Base-by-base conservation (phyloP, 768 basidiomycete genomes). In the Albatrellus ellisii region DNA sequence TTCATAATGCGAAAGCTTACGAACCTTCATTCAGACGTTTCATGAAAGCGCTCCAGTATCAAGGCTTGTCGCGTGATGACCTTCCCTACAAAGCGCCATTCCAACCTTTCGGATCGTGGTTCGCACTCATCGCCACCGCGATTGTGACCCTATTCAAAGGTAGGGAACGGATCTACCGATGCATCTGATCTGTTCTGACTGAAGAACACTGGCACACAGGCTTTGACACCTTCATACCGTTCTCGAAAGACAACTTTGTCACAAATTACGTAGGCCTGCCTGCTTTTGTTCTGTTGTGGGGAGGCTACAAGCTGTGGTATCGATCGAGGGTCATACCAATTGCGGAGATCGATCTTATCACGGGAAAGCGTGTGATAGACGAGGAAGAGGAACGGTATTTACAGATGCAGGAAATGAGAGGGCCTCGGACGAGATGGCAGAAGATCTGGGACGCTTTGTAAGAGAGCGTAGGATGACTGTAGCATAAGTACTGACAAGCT, bases 141-240 rank as follows among this genome's bases (percentile, higher is more conserved):
- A 62, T 76, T 39, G 72, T 78, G 47, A 68, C 68, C 3, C 42
- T 75, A 5, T 77, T 79, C 62, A 77, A 79, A 56, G 72, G 70
- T 53, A 45, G 34, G 49, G 17, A n/a, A n/a, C n/a, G n/a, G n/a
- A n/a, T n/a, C n/a, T n/a, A n/a, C n/a, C n/a, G n/a, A n/a, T n/a
- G 41, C 25, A 52, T 53, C 36, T 51, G 8, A 38, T 29, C 7
- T 47, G 31, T 31, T 49, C 54, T 28, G 12, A 12, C 7, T 17
- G 17, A 7, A 31, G 3, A 31, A 7, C 43, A 59, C 40, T 42
- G 52, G 45, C 24, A 43, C 43, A 28, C 53, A 65, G 58, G 59
- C 15, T 66, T 64, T 39, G 58, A 63, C 46, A 59, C 62, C 0
- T 65, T 67, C 51, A 51, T 66, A 3, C 64, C 65, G 20, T 79